Percentiles rank a stretch among this genome's conserved stretches.
phyloP scores from a whole-genome alignment of 2,329 filamentous ascomycete species.

The Penicillium concentricum region DNA sequence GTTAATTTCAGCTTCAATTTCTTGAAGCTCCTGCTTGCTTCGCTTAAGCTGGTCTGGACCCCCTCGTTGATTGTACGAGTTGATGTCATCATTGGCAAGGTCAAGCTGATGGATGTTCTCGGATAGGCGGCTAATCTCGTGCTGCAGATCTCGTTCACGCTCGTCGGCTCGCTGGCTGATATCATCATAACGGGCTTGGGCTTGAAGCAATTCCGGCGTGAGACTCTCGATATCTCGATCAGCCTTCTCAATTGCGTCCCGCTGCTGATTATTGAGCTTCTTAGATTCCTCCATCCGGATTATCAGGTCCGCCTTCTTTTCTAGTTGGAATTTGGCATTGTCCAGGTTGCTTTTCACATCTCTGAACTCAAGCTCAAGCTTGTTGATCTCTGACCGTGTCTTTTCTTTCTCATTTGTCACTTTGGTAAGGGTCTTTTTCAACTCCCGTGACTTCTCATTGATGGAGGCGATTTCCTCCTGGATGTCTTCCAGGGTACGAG shows the following conservation, averaged over 20 bases:
- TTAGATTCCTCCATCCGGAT: conserved; percentile 72
- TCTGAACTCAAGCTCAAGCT: conserved; percentile 73
- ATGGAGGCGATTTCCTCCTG: conserved; percentile 70
- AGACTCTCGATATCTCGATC: conserved; percentile 74
- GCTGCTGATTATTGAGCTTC: conserved; percentile 65
- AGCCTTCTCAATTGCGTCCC: conserved; percentile 65
- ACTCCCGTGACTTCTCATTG: conserved; percentile 64
- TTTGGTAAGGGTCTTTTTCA: conserved; percentile 65
- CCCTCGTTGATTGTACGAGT: conserved; percentile 72
- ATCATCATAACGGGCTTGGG: conserved; percentile 74
- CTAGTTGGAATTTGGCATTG: conserved; percentile 69
- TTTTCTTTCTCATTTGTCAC: conserved; percentile 70
- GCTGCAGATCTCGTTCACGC: conserved; percentile 69
- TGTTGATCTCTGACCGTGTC: conserved; percentile 64
- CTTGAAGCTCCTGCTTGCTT: conserved; percentile 67
- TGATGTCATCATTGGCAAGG: conserved; percentile 73
- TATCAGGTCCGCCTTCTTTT: conserved; percentile 72
- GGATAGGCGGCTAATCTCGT: conserved; percentile 68
- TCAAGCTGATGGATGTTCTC: conserved; percentile 75
- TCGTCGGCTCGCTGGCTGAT: conserved; percentile 67
- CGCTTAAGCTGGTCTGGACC: conserved; percentile 69
- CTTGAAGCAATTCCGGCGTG: conserved; percentile 71
- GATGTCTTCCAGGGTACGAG: conserved; percentile 77
- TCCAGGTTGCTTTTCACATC: conserved; percentile 72
- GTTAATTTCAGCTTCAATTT: conserved; percentile 65